Evolutionary conservation across 2,329 filamentous ascomycete genomes (phyloP).

Genomic region (Ascocoryne sarcoides): DNA sequence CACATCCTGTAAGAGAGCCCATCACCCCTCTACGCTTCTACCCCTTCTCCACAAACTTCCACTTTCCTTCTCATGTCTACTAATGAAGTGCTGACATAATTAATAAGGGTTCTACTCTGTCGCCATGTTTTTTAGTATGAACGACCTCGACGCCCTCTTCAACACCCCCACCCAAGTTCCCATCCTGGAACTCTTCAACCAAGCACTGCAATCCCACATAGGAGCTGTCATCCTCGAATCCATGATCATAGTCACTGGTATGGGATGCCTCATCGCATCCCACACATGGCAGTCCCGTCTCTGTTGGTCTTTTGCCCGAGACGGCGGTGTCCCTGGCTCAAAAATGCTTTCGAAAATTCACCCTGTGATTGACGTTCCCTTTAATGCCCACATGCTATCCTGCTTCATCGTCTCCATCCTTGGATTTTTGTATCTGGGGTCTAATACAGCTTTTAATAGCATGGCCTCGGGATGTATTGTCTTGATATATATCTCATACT

Average conservation of each 20-base stretch:
- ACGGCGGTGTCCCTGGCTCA: conserved; percentile 51
- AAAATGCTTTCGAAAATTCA: conserved; percentile 35
- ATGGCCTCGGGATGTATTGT: conserved; percentile 36
- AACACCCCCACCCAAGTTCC: conserved; percentile 35
- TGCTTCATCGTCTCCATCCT: conserved; percentile 31
- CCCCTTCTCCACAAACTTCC: too few species aligned
- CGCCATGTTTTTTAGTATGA: conserved; percentile 43
- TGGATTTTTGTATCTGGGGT: conserved; percentile 36
- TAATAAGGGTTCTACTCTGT: conserved; percentile 36
- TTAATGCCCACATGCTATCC: conserved; percentile 32
- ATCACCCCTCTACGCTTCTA: too few species aligned
- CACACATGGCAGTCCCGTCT: conserved; percentile 48
- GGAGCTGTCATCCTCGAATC: conserved; percentile 42
- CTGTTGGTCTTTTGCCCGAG: conserved; percentile 50
- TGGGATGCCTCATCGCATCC: conserved; percentile 42
- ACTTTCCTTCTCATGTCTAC: background rate
- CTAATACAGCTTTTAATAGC: conserved; percentile 36
- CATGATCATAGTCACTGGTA: conserved; percentile 43
- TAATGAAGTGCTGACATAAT: background rate
- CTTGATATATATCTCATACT: conserved; percentile 39
- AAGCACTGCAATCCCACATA: conserved; percentile 39
- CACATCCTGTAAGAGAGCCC: conserved; percentile 28
- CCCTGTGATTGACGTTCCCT: conserved; percentile 25
- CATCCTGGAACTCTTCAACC: conserved; percentile 37
- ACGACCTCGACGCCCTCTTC: conserved; percentile 37